Base-by-base conservation (phyloP, 306 rosid species). In the Quercus glauca region DNA sequence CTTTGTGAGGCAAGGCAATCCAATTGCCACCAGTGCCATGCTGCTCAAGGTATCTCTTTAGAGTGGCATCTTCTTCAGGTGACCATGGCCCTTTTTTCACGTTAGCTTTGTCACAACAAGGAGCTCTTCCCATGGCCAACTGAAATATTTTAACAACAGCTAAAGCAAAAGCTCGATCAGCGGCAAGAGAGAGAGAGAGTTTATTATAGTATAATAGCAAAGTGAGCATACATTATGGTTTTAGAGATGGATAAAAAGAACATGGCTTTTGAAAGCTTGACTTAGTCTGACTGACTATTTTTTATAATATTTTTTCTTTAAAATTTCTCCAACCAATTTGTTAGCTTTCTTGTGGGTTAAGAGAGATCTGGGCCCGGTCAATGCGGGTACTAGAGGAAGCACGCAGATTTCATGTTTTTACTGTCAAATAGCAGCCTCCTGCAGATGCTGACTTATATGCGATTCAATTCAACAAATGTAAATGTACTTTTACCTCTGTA, bases 61-160 rank as follows among this genome's bases (percentile, higher is more conserved):
- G 96, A 53, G 84, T 78, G 75, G 83, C 85, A 45, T 92, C 96
- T 89, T 90, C 97, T 77, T 92, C 93, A 28, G 92, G 91, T 45
- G 96, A 92, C 97, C 97, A 92, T 6, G 97, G 87, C 1, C 97
- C 97, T 89, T 86, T 86, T 76, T 92, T 92, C 71, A 92, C 96
- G 37, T 73, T 86, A 20, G 88, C 80, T 85, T 92, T 90, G 81
- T 92, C 96, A 78, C 95, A 92, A 45, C 97, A 89, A 0, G 97
- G 97, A 77, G 97, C 81, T 87, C 97, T 90, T 80, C 97, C 97
- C 97, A 92, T 92, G 79, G 69, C 18, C 5, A 21, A 51, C 49
- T 35, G 19, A 57, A 57, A 35, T 37, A 41, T 41, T 41, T 21
- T 0, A 23, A 4, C n/a, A 31, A 12, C 9, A 49, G 63, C 59